Percentiles rank a stretch among this genome's conserved stretches.
phyloP scores from a whole-genome alignment of 1,139 yeast genomes.

The Geotrichum australiense region DNA sequence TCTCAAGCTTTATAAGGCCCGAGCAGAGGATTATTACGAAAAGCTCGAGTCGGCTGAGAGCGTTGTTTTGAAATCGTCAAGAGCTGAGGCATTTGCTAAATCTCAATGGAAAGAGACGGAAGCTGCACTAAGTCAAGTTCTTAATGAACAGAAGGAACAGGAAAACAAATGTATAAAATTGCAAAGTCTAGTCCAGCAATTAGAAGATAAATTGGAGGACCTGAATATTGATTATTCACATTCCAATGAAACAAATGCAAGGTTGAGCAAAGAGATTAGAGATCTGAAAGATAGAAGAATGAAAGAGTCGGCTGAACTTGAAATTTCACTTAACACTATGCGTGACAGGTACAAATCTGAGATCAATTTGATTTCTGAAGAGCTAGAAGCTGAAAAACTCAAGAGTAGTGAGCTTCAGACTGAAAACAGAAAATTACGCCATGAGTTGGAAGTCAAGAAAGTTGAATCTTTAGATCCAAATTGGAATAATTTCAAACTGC shows the following conservation, averaged over 20 bases:
- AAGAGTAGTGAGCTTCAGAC: conserved; percentile 43
- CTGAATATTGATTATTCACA: conserved; percentile 50
- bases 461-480: conserved; percentile 20
- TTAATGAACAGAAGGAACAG: conserved; percentile 54
- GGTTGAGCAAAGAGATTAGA: conserved; percentile 45
- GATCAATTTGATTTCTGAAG: conserved; percentile 50
- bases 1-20: conserved; percentile 55
- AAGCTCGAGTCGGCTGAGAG: conserved; percentile 77
- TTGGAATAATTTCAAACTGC: conserved; percentile 41
- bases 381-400: conserved; percentile 53
- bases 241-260: conserved; percentile 40
- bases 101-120: conserved; percentile 52
- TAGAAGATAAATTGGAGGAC: conserved; percentile 57
- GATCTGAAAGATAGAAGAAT: conserved; percentile 25
- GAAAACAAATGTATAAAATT: conserved; percentile 53
- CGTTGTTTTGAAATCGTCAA: conserved; percentile 53
- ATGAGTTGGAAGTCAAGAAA: conserved; percentile 46
- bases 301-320: conserved; percentile 25
- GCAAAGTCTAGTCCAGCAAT: conserved; percentile 46
- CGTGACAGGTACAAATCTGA: conserved; percentile 47
- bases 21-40: conserved; percentile 69
- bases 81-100: conserved; percentile 53
- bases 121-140: conserved; percentile 46
- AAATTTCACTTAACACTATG: conserved; percentile 27
- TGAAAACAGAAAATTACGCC: conserved; percentile 53